Evolutionary conservation across 23 red algal genomes (phyloP), one percentile per base, ranked within the genome.

Genomic region (Gracilaria vermiculophylla): DNA sequence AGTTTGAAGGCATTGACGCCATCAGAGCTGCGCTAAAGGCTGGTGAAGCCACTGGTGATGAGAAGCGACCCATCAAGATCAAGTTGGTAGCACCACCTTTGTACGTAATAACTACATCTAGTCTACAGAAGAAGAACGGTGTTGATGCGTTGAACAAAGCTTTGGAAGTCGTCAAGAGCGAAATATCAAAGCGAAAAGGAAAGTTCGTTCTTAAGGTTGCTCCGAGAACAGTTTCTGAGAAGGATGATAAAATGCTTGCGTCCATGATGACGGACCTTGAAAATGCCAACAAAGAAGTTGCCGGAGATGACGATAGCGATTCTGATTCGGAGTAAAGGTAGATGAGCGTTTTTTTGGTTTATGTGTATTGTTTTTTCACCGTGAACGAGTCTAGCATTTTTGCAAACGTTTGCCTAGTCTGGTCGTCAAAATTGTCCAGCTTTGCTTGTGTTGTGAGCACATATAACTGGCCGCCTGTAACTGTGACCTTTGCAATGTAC

Each of bases 1-100:
- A 86, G 35, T 99, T 85, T 54, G 97, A 99, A 80, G 97, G 97
- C n/a, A 95, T 99, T 65, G 93, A 99, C 40, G 97, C 97, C 32
- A 83, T 99, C 21, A 86, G 84, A 23, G 92, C 79, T 7, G 93
- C 97, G 44, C 77, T 99, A 5, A 86, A 80, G 50, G 77, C 81
- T 19, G 97, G 93, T 7, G 90, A 95, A 71, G 69, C 48, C n/a
- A 69, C 86, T 48, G 70, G 84, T 16, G 62, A 70, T 2, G 89
- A 95, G 29, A 56, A 85, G 25, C 74, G 55, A 27, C 92, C 90
- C 16, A 86, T 99, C 24, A 95, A 93, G 82, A 92, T 99, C n/a
- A 94, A 93, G 50, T 75, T 99, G 37, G 90, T 99, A 49, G 94
- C 93, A n/a, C 93, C 97, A 11, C 97, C 97, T 25, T 82, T 91